Conservation (phyloP, 352 stramenopile species). For the Globisporangium nagaii region DNA sequence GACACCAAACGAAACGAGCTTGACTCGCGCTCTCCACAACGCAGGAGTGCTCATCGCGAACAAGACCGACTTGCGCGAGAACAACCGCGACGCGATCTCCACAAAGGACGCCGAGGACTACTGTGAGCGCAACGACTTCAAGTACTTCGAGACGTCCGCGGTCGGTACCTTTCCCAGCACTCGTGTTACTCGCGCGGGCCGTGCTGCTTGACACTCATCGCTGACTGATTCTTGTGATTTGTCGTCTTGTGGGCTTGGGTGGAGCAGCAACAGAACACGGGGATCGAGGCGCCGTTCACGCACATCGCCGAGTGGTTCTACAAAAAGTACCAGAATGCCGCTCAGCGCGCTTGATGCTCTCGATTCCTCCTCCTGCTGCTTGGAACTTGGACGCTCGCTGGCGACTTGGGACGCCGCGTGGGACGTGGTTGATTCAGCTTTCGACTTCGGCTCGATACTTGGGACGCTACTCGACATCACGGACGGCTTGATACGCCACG, state of each 20-base stretch:
- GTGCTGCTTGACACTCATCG: neutral
- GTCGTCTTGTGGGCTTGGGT: neutral
- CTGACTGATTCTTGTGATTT: constrained; percentile 3
- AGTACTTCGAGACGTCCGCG: constrained; percentile 80
- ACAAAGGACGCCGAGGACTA: constrained; percentile 69
- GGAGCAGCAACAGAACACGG: constrained; percentile 69
- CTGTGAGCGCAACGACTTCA: constrained; percentile 68
- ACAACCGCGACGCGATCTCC: constrained; percentile 68
- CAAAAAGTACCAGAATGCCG: constrained; percentile 77
- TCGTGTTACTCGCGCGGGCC: neutral
- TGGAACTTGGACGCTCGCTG: no score
- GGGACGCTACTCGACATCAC: neutral
- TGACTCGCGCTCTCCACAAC: neutral
- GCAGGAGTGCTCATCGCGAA: constrained; percentile 68
- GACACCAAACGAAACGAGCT: no score
- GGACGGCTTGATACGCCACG: neutral
- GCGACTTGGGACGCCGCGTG: no score
- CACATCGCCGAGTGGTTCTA: constrained; percentile 83
- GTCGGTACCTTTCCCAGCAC: constrained; percentile 15
- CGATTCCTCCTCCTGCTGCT: no score
- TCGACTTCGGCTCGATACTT: neutral
- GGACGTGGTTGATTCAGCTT: no score
- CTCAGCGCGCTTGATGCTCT: constrained; percentile 38
- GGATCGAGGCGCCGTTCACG: constrained; percentile 66
- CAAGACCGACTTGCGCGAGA: constrained; percentile 74